Evolutionary conservation across 148 eudicot genomes (phyloP), one percentile per base, ranked within the genome.

Genomic region (Camellia japonica): DNA sequence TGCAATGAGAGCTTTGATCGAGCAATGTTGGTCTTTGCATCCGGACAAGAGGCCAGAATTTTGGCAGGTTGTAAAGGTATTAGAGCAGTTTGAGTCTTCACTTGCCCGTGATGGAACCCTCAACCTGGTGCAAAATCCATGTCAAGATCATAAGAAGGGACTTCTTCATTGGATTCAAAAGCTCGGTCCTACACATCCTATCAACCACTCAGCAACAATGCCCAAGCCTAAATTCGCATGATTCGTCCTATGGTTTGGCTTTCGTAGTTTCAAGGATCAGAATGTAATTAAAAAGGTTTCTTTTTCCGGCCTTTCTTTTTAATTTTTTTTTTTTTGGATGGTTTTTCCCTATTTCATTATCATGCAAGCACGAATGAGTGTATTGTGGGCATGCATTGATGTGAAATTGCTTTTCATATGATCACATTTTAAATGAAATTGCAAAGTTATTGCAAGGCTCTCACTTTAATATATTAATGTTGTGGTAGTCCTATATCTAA

Each of bases 41-140:
- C 93, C 98, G 0, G 97, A 95, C 15, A 93, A 93, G 77, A 89
- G 98, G 86, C 98, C 97, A 1, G 96, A 93, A 78, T 95, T 95
- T 85, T 93, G 94, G 92, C 97, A 95, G 87, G 72, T 95, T 46
- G 97, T 91, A 81, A 89, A 91, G 85, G 91, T 95, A 7, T 83
- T 95, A 12, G 96, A 95, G 83, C 86, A 89, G 82, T 94, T 92
- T 75, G 89, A 91, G 81, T 73, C 85, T 60, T 87, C 92, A 13
- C 86, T 92, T 66, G 90, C 86, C 20, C 80, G 73, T 4, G 90
- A 91, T 81, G 98, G 97, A 49, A 90, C 86, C 73, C 85, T 94
- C 75, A 85, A 86, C 73, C 72, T 84, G 72, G 89, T 89, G 69
- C 91, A 84, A 55, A 87, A 71, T 74, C 79, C 90, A 47, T 87